Base-by-base conservation (phyloP, 371 early-diverging fungal genomes). In the Rhizopus microsporus region DNA sequence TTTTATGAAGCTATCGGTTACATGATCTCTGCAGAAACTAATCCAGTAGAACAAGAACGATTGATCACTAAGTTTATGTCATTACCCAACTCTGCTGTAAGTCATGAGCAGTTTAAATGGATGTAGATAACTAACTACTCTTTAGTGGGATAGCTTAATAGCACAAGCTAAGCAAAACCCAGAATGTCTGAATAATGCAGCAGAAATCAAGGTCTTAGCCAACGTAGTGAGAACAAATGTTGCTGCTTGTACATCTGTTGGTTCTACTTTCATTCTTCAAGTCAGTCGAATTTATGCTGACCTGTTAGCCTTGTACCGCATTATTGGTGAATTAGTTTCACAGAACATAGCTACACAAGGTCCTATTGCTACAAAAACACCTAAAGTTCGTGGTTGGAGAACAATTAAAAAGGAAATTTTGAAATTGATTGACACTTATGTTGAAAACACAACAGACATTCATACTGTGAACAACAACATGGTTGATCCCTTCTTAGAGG, bases 1-100 rank as follows among this genome's bases (percentile, higher is more conserved):
- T 97, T 98, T 74, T 97, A 96, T 70, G 97, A 97, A 73, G 96
- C 97, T 23, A 89, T 95, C 44, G 98, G 98, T 29, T 87, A 93
- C 69, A 95, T 98, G 90, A 93, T 98, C 45, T 84, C 93, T 38
- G 92, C 96, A 4, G 94, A 96, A 64, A 80, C 85, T 29, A 87
- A 90, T 46, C 67, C 80, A 23, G 61, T 62, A 23, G 72, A 77
- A 15, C 95, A 93, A 71, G 92, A 91, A 56, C 81, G 89, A 50
- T 72, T 96, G 51, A 91, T 98, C 57, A 63, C 59, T 35, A 89
- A 89, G 37, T 85, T 90, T 32, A 97, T 98, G 97, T 85, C 87
- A 54, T 71, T 88, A 0, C 93, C 97, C 6, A 98, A 98, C 74
- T 73, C 65, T 45, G 84, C 87, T 29, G 90, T 90, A 82, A 67